phyloP scores from a whole-genome alignment of 148 eudicot species.

The Drosera capensis region DNA sequence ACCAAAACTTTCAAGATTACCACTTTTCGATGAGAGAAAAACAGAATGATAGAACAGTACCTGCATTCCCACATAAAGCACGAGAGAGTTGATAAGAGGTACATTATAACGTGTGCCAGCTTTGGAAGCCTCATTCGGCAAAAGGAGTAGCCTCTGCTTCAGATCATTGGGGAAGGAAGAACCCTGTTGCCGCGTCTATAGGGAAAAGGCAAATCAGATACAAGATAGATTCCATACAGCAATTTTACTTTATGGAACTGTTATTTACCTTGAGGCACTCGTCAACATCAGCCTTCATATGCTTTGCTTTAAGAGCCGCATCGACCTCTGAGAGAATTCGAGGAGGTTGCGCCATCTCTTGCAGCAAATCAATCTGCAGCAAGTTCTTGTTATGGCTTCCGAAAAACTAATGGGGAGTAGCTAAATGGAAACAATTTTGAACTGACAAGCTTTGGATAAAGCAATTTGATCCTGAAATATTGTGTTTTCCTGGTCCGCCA shows the following conservation, averaged over 20 bases:
- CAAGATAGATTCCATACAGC: background rate
- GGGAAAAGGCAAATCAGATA: background rate
- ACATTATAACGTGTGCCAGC: constrained; percentile 93
- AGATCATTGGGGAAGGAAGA: constrained; percentile 56
- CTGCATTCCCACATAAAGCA: constrained; percentile 94
- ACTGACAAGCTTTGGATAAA: no score
- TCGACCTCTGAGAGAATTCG: constrained; percentile 88
- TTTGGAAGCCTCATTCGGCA: constrained; percentile 46
- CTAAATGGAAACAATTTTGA: no score
- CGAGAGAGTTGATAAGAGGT: constrained; percentile 86
- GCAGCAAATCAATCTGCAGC: constrained; percentile 69
- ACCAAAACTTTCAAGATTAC: background rate
- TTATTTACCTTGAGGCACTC: constrained; percentile 91
- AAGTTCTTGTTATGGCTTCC: background rate
- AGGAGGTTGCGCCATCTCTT: constrained; percentile 72
- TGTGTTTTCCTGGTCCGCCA: no score
- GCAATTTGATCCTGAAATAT: no score
- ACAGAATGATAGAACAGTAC: constrained; percentile 17
- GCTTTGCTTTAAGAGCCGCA: constrained; percentile 66
- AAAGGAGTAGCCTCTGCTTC: constrained; percentile 69
- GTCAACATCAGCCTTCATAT: constrained; percentile 73
- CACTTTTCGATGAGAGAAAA: background rate
- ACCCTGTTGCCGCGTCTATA: constrained; percentile 68
- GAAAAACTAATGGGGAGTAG: no score
- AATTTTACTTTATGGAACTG: no score